These are phyloP conservation scores for Cystobasidium slooffiae DNA, from an alignment of 1,284 basidiomycete species.

Conservation along the genomic window DNA sequence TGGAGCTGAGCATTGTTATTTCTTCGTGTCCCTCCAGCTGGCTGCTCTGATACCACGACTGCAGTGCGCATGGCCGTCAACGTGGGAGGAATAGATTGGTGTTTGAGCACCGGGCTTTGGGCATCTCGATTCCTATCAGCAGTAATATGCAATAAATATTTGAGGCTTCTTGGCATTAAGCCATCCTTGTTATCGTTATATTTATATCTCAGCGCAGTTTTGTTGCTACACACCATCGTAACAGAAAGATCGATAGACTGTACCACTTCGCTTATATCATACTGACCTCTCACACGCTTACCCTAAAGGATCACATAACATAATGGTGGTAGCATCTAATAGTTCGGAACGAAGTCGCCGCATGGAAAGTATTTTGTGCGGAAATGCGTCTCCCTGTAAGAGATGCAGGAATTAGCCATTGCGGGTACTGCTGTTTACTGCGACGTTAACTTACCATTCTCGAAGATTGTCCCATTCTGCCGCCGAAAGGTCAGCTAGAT, in stretches of 20 bases:
- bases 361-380: conserved; percentile 49
- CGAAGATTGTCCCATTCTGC: conserved; percentile 52
- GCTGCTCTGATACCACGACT: conserved; percentile 37
- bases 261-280: too few species aligned
- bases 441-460: conserved; percentile 47
- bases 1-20: background rate
- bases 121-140: too few species aligned
- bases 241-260: background rate
- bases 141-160: too few species aligned
- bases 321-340: background rate
- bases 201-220: background rate
- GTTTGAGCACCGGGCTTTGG: too few species aligned
- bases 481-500: conserved; percentile 49
- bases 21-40: conserved; percentile 17
- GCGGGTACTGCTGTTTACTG: background rate
- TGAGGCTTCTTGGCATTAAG: too few species aligned
- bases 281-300: background rate
- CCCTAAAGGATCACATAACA: background rate
- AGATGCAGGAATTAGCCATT: background rate
- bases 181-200: background rate
- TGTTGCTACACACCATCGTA: background rate
- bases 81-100: conserved; percentile 34
- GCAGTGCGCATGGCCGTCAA: conserved; percentile 43
- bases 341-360: conserved; percentile 45
- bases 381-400: conserved; percentile 35